These are phyloP conservation scores for Elaeis guineensis DNA, from an alignment of 176 grass and related monocot genomes.

Conservation along the genomic window DNA sequence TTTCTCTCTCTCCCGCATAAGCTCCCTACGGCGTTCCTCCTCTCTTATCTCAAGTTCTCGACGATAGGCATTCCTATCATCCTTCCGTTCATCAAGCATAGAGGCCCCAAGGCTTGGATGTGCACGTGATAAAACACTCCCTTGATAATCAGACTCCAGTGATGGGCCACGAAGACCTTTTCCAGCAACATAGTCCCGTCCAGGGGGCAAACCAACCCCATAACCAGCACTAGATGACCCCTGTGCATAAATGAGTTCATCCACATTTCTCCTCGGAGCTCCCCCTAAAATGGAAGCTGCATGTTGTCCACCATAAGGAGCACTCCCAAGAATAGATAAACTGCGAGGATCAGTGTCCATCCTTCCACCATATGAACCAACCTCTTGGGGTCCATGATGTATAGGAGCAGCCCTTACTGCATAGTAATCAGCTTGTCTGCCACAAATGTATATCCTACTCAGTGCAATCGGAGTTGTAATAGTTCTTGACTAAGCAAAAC, in stretches of 20 bases:
- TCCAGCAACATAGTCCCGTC: constrained; percentile 70
- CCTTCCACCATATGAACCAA: constrained; percentile 55
- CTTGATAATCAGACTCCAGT: constrained; percentile 58
- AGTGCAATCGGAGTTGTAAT: constrained; percentile 40
- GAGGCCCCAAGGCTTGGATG: constrained; percentile 48
- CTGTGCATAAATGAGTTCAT: constrained; percentile 54
- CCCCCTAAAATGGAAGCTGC: constrained; percentile 65
- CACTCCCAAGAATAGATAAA: constrained; percentile 56
- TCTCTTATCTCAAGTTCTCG: constrained; percentile 83
- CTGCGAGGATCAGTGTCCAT: constrained; percentile 59
- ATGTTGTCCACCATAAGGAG: constrained; percentile 71
- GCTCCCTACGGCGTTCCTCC: constrained; percentile 62
- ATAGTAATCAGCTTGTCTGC: constrained; percentile 99
- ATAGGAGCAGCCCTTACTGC: constrained; percentile 58
- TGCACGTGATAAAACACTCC: constrained; percentile 34
- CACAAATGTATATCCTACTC: constrained; percentile 92
- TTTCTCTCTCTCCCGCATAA: constrained; percentile 44
- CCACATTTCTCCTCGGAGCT: constrained; percentile 71
- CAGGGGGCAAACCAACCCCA: constrained; percentile 56
- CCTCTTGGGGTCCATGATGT: constrained; percentile 62
- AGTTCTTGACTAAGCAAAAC: constrained; percentile 2
- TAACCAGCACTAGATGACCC: constrained; percentile 50
- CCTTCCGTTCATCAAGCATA: constrained; percentile 59
- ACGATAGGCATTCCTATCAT: constrained; percentile 45
- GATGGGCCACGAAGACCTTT: constrained; percentile 56